Percentiles rank a stretch among this genome's conserved stretches.
These are phyloP conservation scores for Starmera caribaea DNA, from an alignment of 805 yeast genomes.

Conservation along the genomic window DNA sequence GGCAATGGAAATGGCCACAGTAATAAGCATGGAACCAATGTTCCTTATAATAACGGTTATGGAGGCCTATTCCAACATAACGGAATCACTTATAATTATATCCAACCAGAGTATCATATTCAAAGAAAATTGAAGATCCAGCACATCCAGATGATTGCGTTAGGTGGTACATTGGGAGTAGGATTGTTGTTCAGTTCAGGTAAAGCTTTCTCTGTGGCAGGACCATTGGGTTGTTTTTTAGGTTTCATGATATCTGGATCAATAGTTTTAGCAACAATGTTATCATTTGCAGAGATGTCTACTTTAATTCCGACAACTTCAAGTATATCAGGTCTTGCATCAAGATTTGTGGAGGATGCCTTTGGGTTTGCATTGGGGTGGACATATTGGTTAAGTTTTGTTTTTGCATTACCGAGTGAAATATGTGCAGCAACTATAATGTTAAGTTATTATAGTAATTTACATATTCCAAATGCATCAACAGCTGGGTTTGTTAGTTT, in stretches of 20 bases:
- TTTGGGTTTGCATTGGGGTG: conserved; percentile 70
- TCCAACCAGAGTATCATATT: conserved; percentile 18
- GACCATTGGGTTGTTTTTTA: conserved; percentile 66
- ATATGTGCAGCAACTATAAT: conserved; percentile 72
- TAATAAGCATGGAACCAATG: neutral
- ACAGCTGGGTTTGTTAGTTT: conserved; percentile 63
- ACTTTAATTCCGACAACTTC: conserved; percentile 72
- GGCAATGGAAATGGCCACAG: neutral
- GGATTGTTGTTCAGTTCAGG: conserved; percentile 65
- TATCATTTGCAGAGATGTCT: conserved; percentile 75
- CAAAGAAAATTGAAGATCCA: conserved; percentile 54
- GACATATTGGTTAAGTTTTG: conserved; percentile 64
- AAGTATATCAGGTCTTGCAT: conserved; percentile 66
- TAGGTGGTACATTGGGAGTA: conserved; percentile 75
- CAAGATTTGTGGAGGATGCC: conserved; percentile 70
- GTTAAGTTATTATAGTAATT: conserved; percentile 54
- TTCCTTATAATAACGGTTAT: neutral
- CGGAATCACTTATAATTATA: no score
- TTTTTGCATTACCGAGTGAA: conserved; percentile 69
- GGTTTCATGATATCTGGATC: conserved; percentile 59
- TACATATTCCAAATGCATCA: conserved; percentile 38
- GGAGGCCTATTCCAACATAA: neutral
- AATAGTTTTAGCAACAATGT: conserved; percentile 57
- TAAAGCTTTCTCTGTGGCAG: conserved; percentile 62
- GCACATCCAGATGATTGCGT: conserved; percentile 69